Evolutionary conservation across 2,329 filamentous ascomycete species (phyloP), one percentile per base, ranked within the genome.

Genomic region (Akanthomyces dipterigenus): DNA sequence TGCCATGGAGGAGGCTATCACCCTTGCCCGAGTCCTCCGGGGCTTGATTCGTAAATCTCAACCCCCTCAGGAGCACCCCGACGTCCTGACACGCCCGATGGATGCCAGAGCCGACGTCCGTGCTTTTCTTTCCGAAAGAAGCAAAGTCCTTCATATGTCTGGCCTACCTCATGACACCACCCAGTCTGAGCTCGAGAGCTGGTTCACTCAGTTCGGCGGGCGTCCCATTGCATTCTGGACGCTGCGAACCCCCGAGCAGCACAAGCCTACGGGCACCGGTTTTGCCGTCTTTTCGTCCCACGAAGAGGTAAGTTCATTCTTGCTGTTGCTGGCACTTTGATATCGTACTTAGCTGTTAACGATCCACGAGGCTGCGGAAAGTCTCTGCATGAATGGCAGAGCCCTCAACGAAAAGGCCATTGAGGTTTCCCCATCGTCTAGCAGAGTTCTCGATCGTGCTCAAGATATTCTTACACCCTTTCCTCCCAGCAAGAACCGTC

Each of bases 151-250:
- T 61, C 95, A 99, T 76, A 93, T 99, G 88, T 96, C 93, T 70
- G 95, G 95, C 54, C 83, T 99, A 57, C 95, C 95, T 49, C 95
- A 99, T 73, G 95, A 99, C 70, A 99, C 95, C 40, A 99, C 95
- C 1, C 95, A 99, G 78, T 98, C 93, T 3, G 95, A 99, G 78
- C 84, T 99, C 26, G 95, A 99, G 79, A 97, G 93, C 78, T 99
- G 95, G 95, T 99, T 98, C 73, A 99, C 95, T 34, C 95, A 99
- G 76, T 99, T 96, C 72, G 95, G 95, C 65, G 95, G 95, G 55
- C 90, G 95, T 48, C 95, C 95, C 34, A 99, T 99, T 77, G 95
- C 95, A 22, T 99, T 99, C 78, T 99, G 95, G 95, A 99, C 95
- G 20, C 83, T 99, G 55, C 90, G 93, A 64, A 99, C 95, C 16